Conservation (phyloP, 345 rosid species). For the Sisymbrium irio region DNA sequence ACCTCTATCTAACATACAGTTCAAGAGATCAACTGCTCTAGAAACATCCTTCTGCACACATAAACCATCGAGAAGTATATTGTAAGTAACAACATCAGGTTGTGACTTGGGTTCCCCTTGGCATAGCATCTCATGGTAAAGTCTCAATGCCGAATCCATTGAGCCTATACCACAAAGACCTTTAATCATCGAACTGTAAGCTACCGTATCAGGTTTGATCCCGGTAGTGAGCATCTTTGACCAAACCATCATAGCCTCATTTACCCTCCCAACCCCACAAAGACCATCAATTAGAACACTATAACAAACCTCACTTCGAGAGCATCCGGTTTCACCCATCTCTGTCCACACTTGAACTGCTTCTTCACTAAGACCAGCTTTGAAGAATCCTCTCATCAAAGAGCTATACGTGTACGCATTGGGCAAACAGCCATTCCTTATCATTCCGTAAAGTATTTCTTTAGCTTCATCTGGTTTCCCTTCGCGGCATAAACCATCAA, state of each 20-base stretch:
- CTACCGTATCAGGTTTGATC: slow-evolving; percentile 69
- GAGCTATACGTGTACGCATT: slow-evolving; percentile 90
- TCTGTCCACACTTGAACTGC: slow-evolving; percentile 79
- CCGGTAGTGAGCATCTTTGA: slow-evolving; percentile 67
- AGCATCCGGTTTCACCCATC: slow-evolving; percentile 45
- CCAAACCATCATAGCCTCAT: slow-evolving; percentile 75
- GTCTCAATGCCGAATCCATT: slow-evolving; percentile 65
- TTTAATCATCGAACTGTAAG: slow-evolving; percentile 81
- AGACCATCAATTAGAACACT: slow-evolving; percentile 78
- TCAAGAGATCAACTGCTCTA: slow-evolving; percentile 76
- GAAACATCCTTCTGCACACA: slow-evolving; percentile 56
- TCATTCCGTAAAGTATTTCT: slow-evolving; percentile 56
- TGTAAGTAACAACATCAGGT: slow-evolving; percentile 87
- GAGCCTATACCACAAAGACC: slow-evolving; percentile 70
- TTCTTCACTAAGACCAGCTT: slow-evolving; percentile 48
- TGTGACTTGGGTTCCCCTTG: slow-evolving; percentile 56
- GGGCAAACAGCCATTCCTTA: slow-evolving; percentile 52
- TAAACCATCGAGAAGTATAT: slow-evolving; percentile 74
- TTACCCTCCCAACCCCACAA: slow-evolving; percentile 57
- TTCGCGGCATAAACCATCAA: slow-evolving; percentile 72
- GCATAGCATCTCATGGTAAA: slow-evolving; percentile 85
- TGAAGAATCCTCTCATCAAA: slow-evolving; percentile 78
- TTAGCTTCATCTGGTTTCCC: slow-evolving; percentile 69
- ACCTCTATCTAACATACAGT: slow-evolving; percentile 66
- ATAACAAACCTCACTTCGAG: slow-evolving; percentile 57